Conservation (phyloP, 2,329 filamentous ascomycete species). For the Myotisia sp. region DNA sequence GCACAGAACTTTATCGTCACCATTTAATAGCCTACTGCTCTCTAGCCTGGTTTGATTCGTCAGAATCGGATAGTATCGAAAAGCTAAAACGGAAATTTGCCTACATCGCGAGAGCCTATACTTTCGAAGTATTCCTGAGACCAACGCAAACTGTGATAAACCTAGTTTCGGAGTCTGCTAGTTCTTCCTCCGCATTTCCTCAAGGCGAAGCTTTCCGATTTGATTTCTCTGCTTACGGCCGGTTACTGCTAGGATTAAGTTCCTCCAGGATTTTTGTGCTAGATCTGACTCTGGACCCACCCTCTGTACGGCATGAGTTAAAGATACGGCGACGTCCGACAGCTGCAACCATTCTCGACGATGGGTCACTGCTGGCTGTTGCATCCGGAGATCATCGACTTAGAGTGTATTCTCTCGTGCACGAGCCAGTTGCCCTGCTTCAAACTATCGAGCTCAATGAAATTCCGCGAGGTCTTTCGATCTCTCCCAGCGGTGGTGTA, state of each 20-base stretch:
- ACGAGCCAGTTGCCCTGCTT: constrained; percentile 52
- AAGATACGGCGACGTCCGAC: constrained; percentile 64
- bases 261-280: constrained; percentile 73
- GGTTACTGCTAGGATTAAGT: constrained; percentile 64
- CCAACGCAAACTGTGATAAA: constrained; percentile 59
- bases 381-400: constrained; percentile 71
- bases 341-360: constrained; percentile 64
- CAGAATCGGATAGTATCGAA: constrained; percentile 38
- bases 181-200: constrained; percentile 63
- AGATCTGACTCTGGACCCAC: constrained; percentile 46
- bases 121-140: constrained; percentile 61
- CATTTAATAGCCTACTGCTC: constrained; percentile 30
- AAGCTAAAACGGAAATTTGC: constrained; percentile 52
- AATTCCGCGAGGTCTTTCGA: constrained; percentile 59
- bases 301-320: constrained; percentile 59
- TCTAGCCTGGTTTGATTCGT: constrained; percentile 20
- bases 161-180: constrained; percentile 69
- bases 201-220: constrained; percentile 79
- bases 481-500: constrained; percentile 70
- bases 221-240: constrained; percentile 59
- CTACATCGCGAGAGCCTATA: constrained; percentile 57
- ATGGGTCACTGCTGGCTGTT: constrained; percentile 62
- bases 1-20: constrained; percentile 31
- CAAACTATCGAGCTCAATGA: constrained; percentile 66
- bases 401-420: constrained; percentile 63